phyloP scores from a whole-genome alignment of 805 yeast genomes.

The Candida insectorum region DNA sequence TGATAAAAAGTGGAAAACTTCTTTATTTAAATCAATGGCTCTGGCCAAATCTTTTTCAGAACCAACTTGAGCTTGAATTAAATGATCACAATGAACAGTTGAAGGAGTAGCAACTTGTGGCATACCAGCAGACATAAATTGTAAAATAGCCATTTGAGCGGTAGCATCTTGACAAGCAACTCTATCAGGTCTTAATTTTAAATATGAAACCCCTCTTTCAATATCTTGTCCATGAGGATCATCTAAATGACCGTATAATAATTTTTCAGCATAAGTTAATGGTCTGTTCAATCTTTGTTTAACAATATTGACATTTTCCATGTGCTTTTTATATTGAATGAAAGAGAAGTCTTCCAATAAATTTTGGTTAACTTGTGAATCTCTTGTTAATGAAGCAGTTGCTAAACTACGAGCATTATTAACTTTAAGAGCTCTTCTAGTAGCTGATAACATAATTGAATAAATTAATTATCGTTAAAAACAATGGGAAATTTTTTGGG shows the following conservation, averaged over 20 bases:
- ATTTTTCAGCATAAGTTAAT: conserved; percentile 92
- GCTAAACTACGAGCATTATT: conserved; percentile 46
- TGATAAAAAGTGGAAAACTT: conserved; percentile 88
- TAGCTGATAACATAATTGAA: conserved; percentile 37
- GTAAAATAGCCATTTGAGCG: conserved; percentile 96
- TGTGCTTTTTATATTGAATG: conserved; percentile 87
- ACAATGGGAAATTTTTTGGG: background rate
- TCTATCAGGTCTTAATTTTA: conserved; percentile 94
- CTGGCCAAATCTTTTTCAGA: conserved; percentile 80
- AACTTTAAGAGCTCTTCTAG: conserved; percentile 27
- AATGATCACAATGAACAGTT: conserved; percentile 96
- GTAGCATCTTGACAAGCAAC: conserved; percentile 99
- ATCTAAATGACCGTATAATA: conserved; percentile 91
- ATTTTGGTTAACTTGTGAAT: conserved; percentile 78
- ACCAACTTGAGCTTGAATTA: conserved; percentile 94
- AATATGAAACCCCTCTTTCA: conserved; percentile 83
- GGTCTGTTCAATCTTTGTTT: conserved; percentile 82
- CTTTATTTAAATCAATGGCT: conserved; percentile 87
- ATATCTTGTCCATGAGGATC: conserved; percentile 86
- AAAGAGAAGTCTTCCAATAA: conserved; percentile 78
- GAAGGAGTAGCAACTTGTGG: conserved; percentile 90
- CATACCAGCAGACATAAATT: conserved; percentile 94
- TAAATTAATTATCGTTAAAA: background rate
- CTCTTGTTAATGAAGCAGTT: conserved; percentile 52
- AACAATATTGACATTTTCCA: conserved; percentile 84